These are phyloP conservation scores for Picochlorum costavermella DNA, from an alignment of 139 green algal genomes.

Conservation along the genomic window DNA sequence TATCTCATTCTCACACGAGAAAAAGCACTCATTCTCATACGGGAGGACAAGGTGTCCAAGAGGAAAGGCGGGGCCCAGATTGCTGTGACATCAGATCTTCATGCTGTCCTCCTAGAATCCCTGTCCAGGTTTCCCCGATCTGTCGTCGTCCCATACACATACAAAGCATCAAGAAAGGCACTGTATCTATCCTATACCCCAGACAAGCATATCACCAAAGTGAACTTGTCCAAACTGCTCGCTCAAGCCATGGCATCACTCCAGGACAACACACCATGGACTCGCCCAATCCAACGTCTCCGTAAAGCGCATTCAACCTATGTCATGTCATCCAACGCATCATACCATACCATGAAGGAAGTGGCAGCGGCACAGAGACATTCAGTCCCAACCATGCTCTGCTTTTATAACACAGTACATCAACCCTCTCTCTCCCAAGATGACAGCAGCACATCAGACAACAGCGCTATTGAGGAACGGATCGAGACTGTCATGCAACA, in stretches of 20 bases:
- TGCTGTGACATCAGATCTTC: neutral
- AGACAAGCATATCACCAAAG: conserved; percentile 1
- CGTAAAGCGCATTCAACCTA: conserved; percentile 1
- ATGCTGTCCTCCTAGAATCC: neutral
- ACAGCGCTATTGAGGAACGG: neutral
- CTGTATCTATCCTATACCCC: neutral
- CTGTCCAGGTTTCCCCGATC: neutral
- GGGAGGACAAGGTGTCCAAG: neutral
- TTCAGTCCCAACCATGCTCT: neutral
- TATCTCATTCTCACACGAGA: conserved; percentile 1
- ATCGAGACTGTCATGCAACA: neutral
- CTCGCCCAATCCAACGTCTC: conserved; percentile 1
- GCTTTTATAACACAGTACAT: neutral
- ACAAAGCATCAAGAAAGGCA: neutral
- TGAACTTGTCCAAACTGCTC: conserved; percentile 4
- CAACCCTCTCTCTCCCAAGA: neutral
- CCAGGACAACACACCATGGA: conserved; percentile 2
- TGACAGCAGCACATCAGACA: neutral
- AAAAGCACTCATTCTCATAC: neutral
- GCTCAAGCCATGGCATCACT: conserved; percentile 2
- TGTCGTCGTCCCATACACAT: conserved; percentile 1
- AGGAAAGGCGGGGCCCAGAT: neutral
- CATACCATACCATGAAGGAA: conserved; percentile 2
- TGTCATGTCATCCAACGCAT: conserved; percentile 4
- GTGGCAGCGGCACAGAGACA: neutral